These are phyloP conservation scores for Oenanthe javanica DNA, from an alignment of 140 eudicot genomes.

Conservation along the genomic window DNA sequence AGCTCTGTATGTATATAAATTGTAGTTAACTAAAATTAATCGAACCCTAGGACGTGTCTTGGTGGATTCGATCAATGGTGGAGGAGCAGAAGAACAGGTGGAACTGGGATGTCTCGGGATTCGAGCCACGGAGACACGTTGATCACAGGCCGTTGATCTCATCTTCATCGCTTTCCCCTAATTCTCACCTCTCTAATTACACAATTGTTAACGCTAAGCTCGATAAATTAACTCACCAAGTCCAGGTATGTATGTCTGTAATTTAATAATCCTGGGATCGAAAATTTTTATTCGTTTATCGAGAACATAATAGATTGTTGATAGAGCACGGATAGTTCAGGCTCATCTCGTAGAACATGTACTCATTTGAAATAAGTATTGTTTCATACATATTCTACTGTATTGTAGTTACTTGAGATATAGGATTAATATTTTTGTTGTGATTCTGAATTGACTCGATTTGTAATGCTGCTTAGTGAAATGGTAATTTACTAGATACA, in stretches of 20 bases:
- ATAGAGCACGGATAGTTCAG: no score
- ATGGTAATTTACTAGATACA: background rate
- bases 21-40: no score
- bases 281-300: no score
- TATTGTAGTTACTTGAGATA: no score
- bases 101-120: conserved; percentile 98
- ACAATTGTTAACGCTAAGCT: conserved; percentile 46
- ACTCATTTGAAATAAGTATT: no score
- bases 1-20: background rate
- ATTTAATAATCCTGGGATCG: no score
- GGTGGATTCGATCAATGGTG: background rate
- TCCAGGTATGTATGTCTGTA: conserved; percentile 40
- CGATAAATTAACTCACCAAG: conserved; percentile 49
- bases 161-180: conserved; percentile 41
- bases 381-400: no score
- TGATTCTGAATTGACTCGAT: background rate
- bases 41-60: no score
- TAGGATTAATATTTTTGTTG: background rate
- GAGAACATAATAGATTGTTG: no score
- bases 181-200: conserved; percentile 41
- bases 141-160: conserved; percentile 28
- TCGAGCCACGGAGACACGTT: conserved; percentile 64
- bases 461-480: background rate
- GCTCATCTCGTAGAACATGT: no score
- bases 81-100: conserved; percentile 49